These are phyloP conservation scores for Nakazawaea sp. DNA, from an alignment of 805 yeast species.

Conservation along the genomic window DNA sequence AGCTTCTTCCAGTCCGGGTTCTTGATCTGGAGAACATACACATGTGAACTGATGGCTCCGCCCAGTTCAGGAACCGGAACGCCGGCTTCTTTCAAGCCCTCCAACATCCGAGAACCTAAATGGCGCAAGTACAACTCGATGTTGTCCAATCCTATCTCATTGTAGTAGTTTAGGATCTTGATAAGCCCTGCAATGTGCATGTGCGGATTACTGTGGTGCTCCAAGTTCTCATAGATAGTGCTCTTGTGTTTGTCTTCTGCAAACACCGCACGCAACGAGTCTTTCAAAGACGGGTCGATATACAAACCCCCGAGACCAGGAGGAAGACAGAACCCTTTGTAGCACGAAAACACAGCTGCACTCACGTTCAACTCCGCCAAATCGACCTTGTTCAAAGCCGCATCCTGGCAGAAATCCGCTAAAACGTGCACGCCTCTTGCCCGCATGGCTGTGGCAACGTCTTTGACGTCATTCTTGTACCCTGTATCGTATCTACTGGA, in stretches of 20 bases:
- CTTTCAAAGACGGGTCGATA: slow-evolving; percentile 1
- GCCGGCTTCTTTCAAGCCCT: slow-evolving; percentile 1
- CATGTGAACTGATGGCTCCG: background rate
- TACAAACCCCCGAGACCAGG: slow-evolving; percentile 16
- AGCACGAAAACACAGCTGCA: slow-evolving; percentile 7
- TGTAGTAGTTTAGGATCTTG: background rate
- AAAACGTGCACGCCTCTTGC: slow-evolving; percentile 10
- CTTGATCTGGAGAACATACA: slow-evolving; percentile 1
- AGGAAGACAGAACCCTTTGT: slow-evolving; percentile 4
- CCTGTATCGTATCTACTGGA: slow-evolving; percentile 10
- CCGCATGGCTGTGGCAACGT: slow-evolving; percentile 3
- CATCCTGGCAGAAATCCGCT: slow-evolving; percentile 12
- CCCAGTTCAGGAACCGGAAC: background rate
- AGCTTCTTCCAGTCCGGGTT: slow-evolving; percentile 4
- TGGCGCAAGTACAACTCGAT: slow-evolving; percentile 1
- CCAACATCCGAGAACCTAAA: background rate
- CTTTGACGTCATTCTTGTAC: slow-evolving; percentile 7
- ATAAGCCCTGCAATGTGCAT: slow-evolving; percentile 8
- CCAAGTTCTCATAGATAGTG: slow-evolving; percentile 28
- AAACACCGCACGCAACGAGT: slow-evolving; percentile 14
- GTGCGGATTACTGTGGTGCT: slow-evolving; percentile 19
- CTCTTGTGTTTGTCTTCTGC: slow-evolving; percentile 24
- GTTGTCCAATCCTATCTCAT: background rate
- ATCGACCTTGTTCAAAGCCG: slow-evolving; percentile 9
- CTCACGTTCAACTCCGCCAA: slow-evolving; percentile 6